These are phyloP conservation scores for Multifurca ochricompacta DNA, from an alignment of 768 basidiomycete genomes.

Conservation along the genomic window DNA sequence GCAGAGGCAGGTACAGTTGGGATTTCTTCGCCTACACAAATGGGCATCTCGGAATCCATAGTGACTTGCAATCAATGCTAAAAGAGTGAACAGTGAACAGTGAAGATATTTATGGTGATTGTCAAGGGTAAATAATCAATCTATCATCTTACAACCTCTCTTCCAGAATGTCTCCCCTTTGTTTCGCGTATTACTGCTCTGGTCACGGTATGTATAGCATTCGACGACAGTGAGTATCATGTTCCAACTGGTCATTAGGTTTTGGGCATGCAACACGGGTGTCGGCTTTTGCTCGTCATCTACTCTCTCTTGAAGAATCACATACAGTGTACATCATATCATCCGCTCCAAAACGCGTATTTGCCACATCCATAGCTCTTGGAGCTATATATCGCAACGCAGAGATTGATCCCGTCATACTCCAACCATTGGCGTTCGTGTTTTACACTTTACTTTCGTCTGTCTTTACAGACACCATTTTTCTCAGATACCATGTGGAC, in stretches of 20 bases:
- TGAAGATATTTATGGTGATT: not conserved
- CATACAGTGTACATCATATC: conserved; percentile 60
- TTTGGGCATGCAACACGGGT: conserved; percentile 83
- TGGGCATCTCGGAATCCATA: not conserved
- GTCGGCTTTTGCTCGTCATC: conserved; percentile 58
- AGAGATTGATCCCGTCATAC: conserved; percentile 72
- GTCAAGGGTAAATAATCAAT: no score
- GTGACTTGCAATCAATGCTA: no score
- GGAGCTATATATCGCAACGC: conserved; percentile 65
- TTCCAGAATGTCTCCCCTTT: conserved; percentile 15
- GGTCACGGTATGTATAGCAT: conserved; percentile 47
- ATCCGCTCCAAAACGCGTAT: conserved; percentile 66
- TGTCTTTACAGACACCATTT: not conserved
- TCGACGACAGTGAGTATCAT: not conserved
- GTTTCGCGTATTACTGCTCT: conserved; percentile 67
- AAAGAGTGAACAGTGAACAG: not conserved
- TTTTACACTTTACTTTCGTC: not conserved
- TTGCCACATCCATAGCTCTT: conserved; percentile 50
- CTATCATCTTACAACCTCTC: not conserved
- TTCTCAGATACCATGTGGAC: conserved; percentile 59
- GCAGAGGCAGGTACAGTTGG: not conserved
- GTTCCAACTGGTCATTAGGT: conserved; percentile 32
- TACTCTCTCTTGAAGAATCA: conserved; percentile 39
- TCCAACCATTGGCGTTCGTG: conserved; percentile 69
- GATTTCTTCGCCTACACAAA: not conserved